phyloP scores from a whole-genome alignment of 768 basidiomycete species.

The Tulasnella sp. region DNA sequence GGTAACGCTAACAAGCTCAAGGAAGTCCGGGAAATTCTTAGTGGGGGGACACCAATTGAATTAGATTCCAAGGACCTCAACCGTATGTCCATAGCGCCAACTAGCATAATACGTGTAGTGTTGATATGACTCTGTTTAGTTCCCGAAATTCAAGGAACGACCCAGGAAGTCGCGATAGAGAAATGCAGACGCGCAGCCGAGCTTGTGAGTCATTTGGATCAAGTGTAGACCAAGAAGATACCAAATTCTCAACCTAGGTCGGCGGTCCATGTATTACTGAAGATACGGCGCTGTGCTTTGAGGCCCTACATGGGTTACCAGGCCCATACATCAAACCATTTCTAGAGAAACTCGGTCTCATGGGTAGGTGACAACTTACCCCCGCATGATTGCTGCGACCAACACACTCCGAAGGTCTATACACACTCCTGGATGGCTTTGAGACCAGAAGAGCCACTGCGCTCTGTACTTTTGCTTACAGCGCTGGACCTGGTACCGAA shows the following conservation, averaged over 20 bases:
- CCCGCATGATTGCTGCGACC: neutral
- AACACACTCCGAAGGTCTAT: conserved; percentile 45
- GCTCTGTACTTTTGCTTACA: conserved; percentile 93
- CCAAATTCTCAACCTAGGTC: conserved; percentile 24
- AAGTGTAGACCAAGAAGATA: neutral
- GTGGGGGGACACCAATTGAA: conserved; percentile 38
- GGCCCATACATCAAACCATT: conserved; percentile 98
- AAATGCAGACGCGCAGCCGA: conserved; percentile 83
- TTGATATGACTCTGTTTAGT: conserved; percentile 35
- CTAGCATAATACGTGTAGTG: neutral
- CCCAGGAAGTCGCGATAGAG: conserved; percentile 73
- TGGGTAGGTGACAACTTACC: conserved; percentile 39
- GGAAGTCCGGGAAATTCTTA: conserved; percentile 78
- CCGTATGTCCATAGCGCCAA: conserved; percentile 43
- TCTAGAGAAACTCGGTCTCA: conserved; percentile 66
- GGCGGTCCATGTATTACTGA: conserved; percentile 60
- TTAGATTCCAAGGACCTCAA: conserved; percentile 71
- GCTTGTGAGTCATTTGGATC: conserved; percentile 34
- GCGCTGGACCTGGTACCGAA: conserved; percentile 51
- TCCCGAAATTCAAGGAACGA: conserved; percentile 88
- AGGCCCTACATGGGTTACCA: conserved; percentile 79
- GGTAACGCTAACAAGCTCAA: conserved; percentile 86
- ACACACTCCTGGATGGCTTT: conserved; percentile 69
- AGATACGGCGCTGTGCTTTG: conserved; percentile 89
- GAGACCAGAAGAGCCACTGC: conserved; percentile 69